Base-by-base conservation (phyloP, 805 yeast species). In the Candida quercuum region DNA sequence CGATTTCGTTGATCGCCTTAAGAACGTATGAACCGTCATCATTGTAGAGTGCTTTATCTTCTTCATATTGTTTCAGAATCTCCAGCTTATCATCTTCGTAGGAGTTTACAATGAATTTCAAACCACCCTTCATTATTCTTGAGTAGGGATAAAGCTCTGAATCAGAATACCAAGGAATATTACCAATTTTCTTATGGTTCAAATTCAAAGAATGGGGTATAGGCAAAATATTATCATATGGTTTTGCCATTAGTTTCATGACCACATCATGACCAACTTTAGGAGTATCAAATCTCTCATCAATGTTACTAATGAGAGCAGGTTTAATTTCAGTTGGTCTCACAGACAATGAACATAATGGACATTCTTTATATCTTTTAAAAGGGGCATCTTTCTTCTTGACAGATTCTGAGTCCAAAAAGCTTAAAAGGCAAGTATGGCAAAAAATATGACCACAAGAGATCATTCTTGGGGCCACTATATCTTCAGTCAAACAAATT, bases 371-470 rank as follows among this genome's bases (percentile, higher is more conserved):
- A 39, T 71, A 69, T 51, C 72, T 76, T 61, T 72, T 50, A 47
- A 65, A 65, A 32, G 62, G 59, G 35, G 64, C 59, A 46, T 64
- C 59, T 6, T 61, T 53, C 32, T 56, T 55, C 19, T 54, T 58
- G 5, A 60, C 57, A 6, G 61, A 53, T 18, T 66, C 67, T 15
- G 80, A 76, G 26, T 75, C 83, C 31, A 86, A 63, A 50, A 85
- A 75, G 32, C 88, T 74, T 38, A 88, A 58, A 22, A 91, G 60
- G 58, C 99, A 93, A 12, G 88, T 76, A 38, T 76, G 69, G 55
- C 99, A 93, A 52, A 93, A 76, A 13, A 88, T 72, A 56, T 93
- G 99, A 5, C 99, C 99, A 64, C 99, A 93, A 11, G 79, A 72
- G 21, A 87, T 79, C 98, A 93, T 94, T 38, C 98, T 67, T 3